Percentiles rank a stretch among this genome's conserved stretches.
These are phyloP conservation scores for Madurella fahalii DNA, from an alignment of 2,329 filamentous ascomycete species.

Conservation along the genomic window DNA sequence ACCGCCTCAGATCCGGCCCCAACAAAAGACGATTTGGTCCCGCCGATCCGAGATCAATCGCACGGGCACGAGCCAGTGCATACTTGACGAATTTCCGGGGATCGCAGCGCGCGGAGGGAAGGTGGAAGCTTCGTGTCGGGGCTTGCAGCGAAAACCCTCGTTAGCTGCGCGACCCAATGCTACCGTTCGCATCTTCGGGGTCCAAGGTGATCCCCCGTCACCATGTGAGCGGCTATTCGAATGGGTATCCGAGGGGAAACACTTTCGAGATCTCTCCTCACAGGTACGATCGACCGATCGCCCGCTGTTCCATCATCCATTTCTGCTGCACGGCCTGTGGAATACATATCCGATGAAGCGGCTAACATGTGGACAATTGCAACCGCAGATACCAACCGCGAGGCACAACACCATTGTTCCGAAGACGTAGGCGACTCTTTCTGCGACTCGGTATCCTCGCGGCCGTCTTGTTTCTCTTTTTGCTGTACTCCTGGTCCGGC, in stretches of 20 bases:
- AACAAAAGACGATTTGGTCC: slow-evolving; percentile 1
- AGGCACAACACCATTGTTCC: slow-evolving; percentile 64
- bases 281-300: slow-evolving; percentile 52
- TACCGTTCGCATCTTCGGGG: slow-evolving; percentile 54
- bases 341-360: not conserved
- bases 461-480: slow-evolving; percentile 59
- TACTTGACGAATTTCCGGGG: slow-evolving; percentile 7
- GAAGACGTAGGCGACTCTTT: slow-evolving; percentile 69
- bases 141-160: slow-evolving; percentile 14
- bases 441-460: slow-evolving; percentile 60
- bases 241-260: slow-evolving; percentile 74
- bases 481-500: slow-evolving; percentile 71
- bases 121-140: slow-evolving; percentile 13
- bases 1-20: slow-evolving; percentile 3
- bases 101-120: slow-evolving; percentile 9
- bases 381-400: slow-evolving; percentile 76
- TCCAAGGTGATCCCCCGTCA: slow-evolving; percentile 82
- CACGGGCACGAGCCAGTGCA: not conserved
- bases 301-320: not conserved
- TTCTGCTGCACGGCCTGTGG: not conserved
- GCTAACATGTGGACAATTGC: slow-evolving; percentile 16
- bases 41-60: not conserved
- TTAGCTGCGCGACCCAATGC: slow-evolving; percentile 40
- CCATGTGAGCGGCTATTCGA: slow-evolving; percentile 68
- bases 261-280: slow-evolving; percentile 87